Conservation (phyloP, 257 asterid species). For the Phtheirospermum japonicum region DNA sequence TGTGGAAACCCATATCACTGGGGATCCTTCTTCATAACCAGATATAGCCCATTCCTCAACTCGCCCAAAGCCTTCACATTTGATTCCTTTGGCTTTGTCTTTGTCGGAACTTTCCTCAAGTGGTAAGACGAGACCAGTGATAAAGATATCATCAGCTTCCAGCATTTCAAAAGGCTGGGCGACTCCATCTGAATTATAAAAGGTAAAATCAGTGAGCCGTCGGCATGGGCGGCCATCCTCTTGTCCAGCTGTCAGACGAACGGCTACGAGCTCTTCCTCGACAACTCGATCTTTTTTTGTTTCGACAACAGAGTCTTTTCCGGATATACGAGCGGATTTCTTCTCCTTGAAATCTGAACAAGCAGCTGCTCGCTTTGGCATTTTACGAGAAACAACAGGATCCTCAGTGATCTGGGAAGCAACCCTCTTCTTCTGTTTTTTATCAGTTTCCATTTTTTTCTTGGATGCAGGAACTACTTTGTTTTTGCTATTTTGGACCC, state of each 20-base stretch:
- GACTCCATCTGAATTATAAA: conserved; percentile 64
- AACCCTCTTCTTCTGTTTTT: conserved; percentile 48
- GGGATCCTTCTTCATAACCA: conserved; percentile 91
- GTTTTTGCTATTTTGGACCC: conserved; percentile 33
- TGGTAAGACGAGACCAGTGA: conserved; percentile 71
- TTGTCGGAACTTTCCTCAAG: conserved; percentile 58
- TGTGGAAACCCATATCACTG: conserved; percentile 84
- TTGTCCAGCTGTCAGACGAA: conserved; percentile 63
- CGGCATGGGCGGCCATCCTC: conserved; percentile 74
- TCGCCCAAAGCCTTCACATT: conserved; percentile 91
- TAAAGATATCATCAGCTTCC: conserved; percentile 71
- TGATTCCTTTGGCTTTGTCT: conserved; percentile 56
- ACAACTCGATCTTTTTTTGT: conserved; percentile 45
- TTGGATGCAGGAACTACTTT: conserved; percentile 34
- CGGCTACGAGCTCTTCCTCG: conserved; percentile 73
- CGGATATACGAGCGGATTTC: conserved; percentile 36
- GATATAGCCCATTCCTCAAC: conserved; percentile 95
- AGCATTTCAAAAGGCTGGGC: conserved; percentile 83
- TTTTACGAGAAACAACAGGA: conserved; percentile 45
- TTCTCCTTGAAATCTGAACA: conserved; percentile 77
- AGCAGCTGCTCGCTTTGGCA: conserved; percentile 90
- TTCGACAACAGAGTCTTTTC: conserved; percentile 56
- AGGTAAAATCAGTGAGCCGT: conserved; percentile 64
- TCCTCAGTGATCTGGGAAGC: conserved; percentile 40
- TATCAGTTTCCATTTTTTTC: conserved; percentile 38